Conservation (phyloP, 352 stramenopile genomes). For the Globisporangium mamillatum region DNA sequence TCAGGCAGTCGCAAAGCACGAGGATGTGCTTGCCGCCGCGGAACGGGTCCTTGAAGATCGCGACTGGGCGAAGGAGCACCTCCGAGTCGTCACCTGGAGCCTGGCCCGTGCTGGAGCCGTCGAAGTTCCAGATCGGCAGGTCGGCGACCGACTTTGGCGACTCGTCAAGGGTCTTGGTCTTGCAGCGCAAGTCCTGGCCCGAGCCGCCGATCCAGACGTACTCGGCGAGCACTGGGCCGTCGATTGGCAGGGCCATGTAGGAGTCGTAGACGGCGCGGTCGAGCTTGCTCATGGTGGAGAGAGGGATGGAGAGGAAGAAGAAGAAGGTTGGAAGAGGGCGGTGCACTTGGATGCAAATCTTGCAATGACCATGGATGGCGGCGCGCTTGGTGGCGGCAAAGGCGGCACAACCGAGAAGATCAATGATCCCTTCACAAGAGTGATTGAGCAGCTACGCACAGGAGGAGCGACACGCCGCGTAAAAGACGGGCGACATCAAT, state of each 20-base stretch:
- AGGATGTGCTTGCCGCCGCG: conserved; percentile 94
- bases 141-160: conserved; percentile 64
- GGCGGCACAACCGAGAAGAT: neutral
- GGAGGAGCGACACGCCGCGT: neutral
- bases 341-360: conserved; percentile 10
- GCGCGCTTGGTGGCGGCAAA: too few relatives aligned
- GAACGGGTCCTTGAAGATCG: conserved; percentile 97
- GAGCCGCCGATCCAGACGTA: conserved; percentile 96
- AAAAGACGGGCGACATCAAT: neutral
- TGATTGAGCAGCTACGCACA: neutral
- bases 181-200: conserved; percentile 90
- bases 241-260: conserved; percentile 67
- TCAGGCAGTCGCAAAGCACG: conserved; percentile 97
- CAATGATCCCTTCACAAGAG: neutral
- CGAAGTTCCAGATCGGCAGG: conserved; percentile 97
- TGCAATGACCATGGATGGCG: conserved; percentile 3
- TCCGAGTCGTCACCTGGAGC: conserved; percentile 97
- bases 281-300: conserved; percentile 69
- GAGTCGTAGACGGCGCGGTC: conserved; percentile 76
- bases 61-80: conserved; percentile 90
- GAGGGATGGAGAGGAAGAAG: neutral
- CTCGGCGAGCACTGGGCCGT: conserved; percentile 78
- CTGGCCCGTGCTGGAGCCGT: conserved; percentile 95
- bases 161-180: conserved; percentile 91
- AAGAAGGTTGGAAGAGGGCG: neutral